These are phyloP conservation scores for Fusarium pseudocircinatum DNA, from an alignment of 2,329 filamentous ascomycete genomes.

Conservation along the genomic window DNA sequence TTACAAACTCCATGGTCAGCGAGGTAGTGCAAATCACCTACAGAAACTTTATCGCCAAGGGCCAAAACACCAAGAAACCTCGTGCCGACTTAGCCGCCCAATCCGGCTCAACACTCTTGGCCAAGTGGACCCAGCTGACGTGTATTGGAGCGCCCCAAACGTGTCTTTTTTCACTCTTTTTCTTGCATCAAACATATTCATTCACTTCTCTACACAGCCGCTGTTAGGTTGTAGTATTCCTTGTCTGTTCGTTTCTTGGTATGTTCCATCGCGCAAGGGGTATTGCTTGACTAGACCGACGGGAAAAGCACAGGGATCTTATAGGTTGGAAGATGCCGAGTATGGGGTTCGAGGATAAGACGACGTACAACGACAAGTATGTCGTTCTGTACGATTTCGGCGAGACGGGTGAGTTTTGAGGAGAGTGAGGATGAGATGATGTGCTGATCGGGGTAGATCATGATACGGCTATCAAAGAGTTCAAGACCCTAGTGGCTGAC, in stretches of 20 bases:
- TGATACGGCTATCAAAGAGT: constrained; percentile 48
- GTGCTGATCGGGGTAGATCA: constrained; percentile 38
- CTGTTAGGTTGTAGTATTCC: too few species aligned
- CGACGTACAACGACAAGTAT: constrained; percentile 52
- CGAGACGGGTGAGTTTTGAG: constrained; percentile 43
- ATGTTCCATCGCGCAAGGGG: constrained; percentile 17
- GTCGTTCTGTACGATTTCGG: constrained; percentile 53
- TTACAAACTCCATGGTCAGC: not conserved
- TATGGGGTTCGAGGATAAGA: constrained; percentile 8
- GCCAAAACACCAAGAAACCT: constrained; percentile 4
- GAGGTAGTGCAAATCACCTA: not conserved
- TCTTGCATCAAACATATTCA: not conserved
- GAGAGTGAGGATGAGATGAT: accelerated
- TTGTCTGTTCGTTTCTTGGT: not conserved
- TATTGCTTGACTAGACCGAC: constrained; percentile 8
- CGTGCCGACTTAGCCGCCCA: constrained; percentile 27
- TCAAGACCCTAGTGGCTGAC: constrained; percentile 62
- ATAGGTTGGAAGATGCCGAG: constrained; percentile 16
- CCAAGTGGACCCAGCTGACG: constrained; percentile 42
- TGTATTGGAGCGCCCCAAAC: constrained; percentile 9
- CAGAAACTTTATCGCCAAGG: constrained; percentile 25
- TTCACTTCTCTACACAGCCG: not conserved
- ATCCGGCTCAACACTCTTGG: constrained; percentile 25
- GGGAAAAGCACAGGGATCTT: not conserved
- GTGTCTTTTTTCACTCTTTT: not conserved